Base-by-base conservation (phyloP, 2,329 filamentous ascomycete genomes). In the Curvularia hawaiiensis region DNA sequence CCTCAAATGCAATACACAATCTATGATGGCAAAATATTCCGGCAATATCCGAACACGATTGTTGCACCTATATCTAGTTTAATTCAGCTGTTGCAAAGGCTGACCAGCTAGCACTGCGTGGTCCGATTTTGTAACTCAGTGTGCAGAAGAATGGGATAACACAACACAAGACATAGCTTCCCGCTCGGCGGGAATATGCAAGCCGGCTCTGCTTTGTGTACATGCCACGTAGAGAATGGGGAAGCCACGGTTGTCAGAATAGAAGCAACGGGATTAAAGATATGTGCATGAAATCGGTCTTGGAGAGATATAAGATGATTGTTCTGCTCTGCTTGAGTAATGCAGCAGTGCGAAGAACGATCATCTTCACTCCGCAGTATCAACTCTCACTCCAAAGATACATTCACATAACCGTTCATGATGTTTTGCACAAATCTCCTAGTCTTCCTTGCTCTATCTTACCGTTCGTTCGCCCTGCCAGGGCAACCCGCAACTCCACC, bases 391-490 rank as follows among this genome's bases (percentile, higher is more conserved):
- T 30, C 11, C 35, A 43, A 47, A 28, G 38, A 44, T 10, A 22
- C 18, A 22, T 14, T 18, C 18, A 11, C 14, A n/a, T 45, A 51
- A n/a, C 33, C 43, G 20, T 46, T 24, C 60, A 70, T 50, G 10
- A 71, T 71, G 67, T 60, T 56, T 26, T 41, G 66, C 51, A 56
- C 61, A 14, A 60, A 55, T 22, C 30, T 68, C 26, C 11, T 68
- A 24, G 52, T 60, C 22, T 48, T 68, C 40, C 24, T 68, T 49
- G 62, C 65, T 44, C 65, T 60, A 38, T 62, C 22, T 14, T 56
- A 24, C 62, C 64, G 40, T 16, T 43, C 63, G 12, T 57, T 48
- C 22, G 49, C 54, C 48, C 64, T 61, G 48, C 38, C n/a, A 35
- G 12, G 31, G 26, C 38, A 44, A 12, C 20, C 22, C 18, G 7